These are phyloP conservation scores for Trichosporon ovoides DNA, from an alignment of 1,284 basidiomycete genomes.

Conservation along the genomic window DNA sequence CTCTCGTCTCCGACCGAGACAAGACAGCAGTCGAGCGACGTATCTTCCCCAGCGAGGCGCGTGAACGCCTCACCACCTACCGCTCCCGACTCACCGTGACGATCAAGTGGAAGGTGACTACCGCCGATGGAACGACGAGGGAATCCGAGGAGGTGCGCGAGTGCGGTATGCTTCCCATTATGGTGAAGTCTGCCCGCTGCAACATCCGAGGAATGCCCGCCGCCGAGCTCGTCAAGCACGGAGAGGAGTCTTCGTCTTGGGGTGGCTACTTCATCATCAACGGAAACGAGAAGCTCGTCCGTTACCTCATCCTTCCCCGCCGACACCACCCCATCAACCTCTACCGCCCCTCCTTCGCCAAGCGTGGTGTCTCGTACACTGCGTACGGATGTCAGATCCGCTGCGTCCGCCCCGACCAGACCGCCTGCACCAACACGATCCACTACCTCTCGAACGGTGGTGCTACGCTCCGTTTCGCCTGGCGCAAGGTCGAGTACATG, in stretches of 20 bases:
- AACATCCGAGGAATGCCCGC: conserved; percentile 82
- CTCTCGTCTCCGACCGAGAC: conserved; percentile 82
- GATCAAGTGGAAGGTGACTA: conserved; percentile 75
- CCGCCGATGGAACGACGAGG: conserved; percentile 53
- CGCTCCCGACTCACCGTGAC: conserved; percentile 86
- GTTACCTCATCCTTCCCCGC: conserved; percentile 71
- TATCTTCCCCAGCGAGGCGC: conserved; percentile 83
- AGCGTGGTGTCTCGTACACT: conserved; percentile 92
- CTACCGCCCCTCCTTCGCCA: conserved; percentile 82
- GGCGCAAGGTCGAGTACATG: conserved; percentile 98
- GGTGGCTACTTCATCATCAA: conserved; percentile 99
- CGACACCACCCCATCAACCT: conserved; percentile 64
- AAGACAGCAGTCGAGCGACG: conserved; percentile 68
- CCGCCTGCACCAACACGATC: conserved; percentile 86
- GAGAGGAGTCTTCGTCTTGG: conserved; percentile 97
- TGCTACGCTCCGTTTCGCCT: conserved; percentile 91
- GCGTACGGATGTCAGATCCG: conserved; percentile 92
- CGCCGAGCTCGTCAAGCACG: conserved; percentile 75
- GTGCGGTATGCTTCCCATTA: conserved; percentile 89
- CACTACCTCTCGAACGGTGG: conserved; percentile 97
- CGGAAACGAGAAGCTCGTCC: conserved; percentile 97
- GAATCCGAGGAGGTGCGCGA: conserved; percentile 70
- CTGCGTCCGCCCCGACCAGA: conserved; percentile 86
- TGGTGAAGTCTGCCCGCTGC: conserved; percentile 96
- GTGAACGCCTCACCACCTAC: conserved; percentile 27